These are phyloP conservation scores for Bothriochloa decipiens DNA, from an alignment of 176 grass and related monocot genomes.

Conservation along the genomic window DNA sequence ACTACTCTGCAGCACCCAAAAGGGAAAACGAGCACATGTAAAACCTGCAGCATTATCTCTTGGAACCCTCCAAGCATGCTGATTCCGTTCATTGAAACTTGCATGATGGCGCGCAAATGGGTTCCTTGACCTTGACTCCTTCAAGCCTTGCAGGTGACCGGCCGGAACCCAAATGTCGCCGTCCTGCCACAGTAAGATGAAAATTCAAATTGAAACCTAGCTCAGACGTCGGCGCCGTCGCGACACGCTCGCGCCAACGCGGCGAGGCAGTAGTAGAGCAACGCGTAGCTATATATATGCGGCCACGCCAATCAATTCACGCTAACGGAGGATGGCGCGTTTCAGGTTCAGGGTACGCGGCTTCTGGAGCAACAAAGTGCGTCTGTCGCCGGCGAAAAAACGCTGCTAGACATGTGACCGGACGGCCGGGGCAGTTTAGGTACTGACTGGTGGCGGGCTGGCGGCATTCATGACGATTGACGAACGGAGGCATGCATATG, in stretches of 20 bases:
- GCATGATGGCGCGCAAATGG: no score
- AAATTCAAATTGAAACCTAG: not conserved
- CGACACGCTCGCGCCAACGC: not conserved
- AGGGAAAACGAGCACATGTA: no score
- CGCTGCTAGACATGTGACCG: not conserved
- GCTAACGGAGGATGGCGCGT: not conserved
- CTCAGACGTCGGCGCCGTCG: not conserved
- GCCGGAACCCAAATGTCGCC: not conserved
- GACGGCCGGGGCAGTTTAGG: not conserved
- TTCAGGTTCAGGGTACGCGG: no score
- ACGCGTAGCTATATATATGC: not conserved
- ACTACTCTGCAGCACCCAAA: not conserved
- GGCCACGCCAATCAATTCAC: slow-evolving; percentile 7
- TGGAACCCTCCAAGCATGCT: no score
- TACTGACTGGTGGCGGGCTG: not conserved
- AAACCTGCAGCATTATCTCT: no score
- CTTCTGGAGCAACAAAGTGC: no score
- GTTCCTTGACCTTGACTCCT: not conserved
- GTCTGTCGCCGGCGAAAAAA: no score
- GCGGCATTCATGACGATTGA: no score
- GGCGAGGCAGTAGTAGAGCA: not conserved
- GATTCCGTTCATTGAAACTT: not conserved
- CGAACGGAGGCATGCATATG: no score
- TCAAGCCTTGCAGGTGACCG: no score
- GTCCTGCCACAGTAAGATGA: not conserved